These are phyloP conservation scores for Rhamnella rubrinervis DNA, from an alignment of 331 rosid species.

Conservation along the genomic window DNA sequence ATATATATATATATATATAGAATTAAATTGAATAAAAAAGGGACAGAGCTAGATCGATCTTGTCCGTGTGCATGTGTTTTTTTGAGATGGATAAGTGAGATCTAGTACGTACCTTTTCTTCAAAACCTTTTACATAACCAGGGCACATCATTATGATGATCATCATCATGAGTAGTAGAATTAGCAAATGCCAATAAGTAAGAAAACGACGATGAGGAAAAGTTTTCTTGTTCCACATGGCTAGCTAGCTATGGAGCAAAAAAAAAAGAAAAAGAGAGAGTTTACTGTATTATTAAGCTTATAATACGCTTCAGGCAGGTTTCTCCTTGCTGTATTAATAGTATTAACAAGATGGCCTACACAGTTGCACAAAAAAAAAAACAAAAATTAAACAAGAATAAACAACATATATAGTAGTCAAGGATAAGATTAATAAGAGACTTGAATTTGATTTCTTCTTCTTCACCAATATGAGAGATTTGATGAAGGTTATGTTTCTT, in stretches of 20 bases:
- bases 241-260: too few species aligned
- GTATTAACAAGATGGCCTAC: neutral
- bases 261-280: too few species aligned
- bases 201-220: constrained; percentile 13
- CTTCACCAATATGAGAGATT: constrained; percentile 1
- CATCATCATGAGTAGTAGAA: constrained; percentile 10
- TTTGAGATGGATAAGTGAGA: neutral
- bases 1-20: neutral
- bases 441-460: constrained; percentile 22
- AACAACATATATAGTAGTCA: constrained; percentile 17
- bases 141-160: constrained; percentile 14
- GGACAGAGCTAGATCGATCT: neutral
- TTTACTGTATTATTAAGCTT: too few species aligned
- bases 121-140: constrained; percentile 31
- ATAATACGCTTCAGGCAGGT: neutral
- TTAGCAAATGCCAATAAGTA: constrained; percentile 24
- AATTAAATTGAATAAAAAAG: too few species aligned
- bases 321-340: neutral
- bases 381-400: neutral
- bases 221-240: constrained; percentile 30
- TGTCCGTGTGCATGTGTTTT: neutral
- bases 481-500: constrained; percentile 11
- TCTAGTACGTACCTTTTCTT: constrained; percentile 44
- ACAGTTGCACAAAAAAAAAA: constrained; percentile 5
- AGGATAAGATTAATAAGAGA: constrained; percentile 18